Evolutionary conservation across 164 flowering plant genomes (phyloP), one percentile per base, ranked within the genome.

Genomic region (Aristolochia californica): DNA sequence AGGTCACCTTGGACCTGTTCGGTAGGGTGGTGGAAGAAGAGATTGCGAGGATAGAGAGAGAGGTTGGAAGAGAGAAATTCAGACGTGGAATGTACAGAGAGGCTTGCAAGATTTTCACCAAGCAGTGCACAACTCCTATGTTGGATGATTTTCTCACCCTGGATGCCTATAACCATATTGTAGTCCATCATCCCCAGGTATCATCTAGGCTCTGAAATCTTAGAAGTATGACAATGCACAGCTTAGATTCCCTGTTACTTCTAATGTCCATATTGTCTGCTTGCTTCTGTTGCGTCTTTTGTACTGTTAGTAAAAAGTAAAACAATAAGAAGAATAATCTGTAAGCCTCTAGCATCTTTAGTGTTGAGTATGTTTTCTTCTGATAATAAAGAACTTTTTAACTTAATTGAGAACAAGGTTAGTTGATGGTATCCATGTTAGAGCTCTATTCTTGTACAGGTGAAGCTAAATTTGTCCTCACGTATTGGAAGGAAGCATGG

Each of bases 71-170:
- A 11, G 82, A 87, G 48, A 80, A 53, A 73, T 87, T 91, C 72
- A 72, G 45, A 60, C 75, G 66, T 52, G 96, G 94, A 34, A 81
- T 68, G 85, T 87, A 85, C 51, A 78, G 63, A 53, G 83, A 85
- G 57, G 94, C 97, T 40, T 68, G 83, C 68, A 76, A 76, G 76
- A 76, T 87, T 4, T 90, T 87, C 70, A 68, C 83, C 5, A 55
- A 73, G 56, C 96, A 90, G 60, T 87, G 97, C 82, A 80, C 83
- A 0, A 68, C 85, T 0, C 62, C 76, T 2, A 62, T 58, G 5
- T 68, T 91, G 51, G 94, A 90, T 70, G 91, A 87, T 71, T 90
- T 90, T 58, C 86, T 91, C 38, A 91, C 97, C 0, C 72, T 84
- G 7, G 83, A 79, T 70, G 97, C 89, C 17, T 91, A 87, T 60